Base-by-base conservation (phyloP, 768 basidiomycete genomes). In the Termitomyces sp. region DNA sequence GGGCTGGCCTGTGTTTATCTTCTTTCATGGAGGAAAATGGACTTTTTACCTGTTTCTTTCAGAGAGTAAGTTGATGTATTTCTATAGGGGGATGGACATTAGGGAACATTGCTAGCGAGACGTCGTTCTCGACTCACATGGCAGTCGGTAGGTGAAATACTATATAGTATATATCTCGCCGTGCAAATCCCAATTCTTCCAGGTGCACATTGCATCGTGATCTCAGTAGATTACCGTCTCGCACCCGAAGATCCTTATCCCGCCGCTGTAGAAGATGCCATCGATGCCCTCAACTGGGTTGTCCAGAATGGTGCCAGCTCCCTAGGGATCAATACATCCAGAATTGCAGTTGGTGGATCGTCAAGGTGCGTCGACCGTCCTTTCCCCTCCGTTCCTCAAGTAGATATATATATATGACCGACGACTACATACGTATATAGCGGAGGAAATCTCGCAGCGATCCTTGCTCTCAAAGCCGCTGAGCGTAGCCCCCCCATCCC, bases 241-340 rank as follows among this genome's bases (percentile, higher is more conserved):
- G 86, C 82, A 0, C 89, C 89, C 0, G 89, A 91, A 60, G 54
- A 84, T 52, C 79, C 80, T 7, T 89, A 87, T 58, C 89, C 88
- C 3, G 79, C 83, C 2, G 88, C 88, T 0, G 83, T 88, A 0
- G 80, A 86, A 22, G 88, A 89, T 60, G 82, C 86, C 0, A 64
- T 87, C n/a, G 85, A 86, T 38, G 72, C 86, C 3, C 70, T 90
- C 3, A 66, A 79, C 41, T 90, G 87, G 85, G 77, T 86, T 3
- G 61, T 78, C 53, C 61, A 64, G 42, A 67, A 83, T 31, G 88
- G 83, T 1, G 65, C 69, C 18, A 61, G 64, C 2, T 64, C 72
- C 23, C 73, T 89, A 18, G 68, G 71, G 31, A 71, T 82, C 39
- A 76, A 89, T 60, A 68, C 70, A 10, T 66, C 65, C n/a, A 73